Conservation (phyloP, 2,329 filamentous ascomycete genomes). For the Xylariaceae sp. region DNA sequence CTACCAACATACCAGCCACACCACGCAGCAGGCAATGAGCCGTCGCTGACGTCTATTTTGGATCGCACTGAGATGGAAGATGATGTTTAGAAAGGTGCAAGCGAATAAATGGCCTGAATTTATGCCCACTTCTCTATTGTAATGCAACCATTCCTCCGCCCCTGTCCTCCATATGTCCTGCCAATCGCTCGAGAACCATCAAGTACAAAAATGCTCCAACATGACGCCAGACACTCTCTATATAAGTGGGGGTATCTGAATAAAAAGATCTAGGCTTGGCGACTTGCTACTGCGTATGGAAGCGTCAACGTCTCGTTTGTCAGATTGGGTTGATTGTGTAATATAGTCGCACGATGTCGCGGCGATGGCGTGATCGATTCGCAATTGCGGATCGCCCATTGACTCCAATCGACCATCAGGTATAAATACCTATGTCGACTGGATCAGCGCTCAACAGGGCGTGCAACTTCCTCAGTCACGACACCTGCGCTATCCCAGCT, state of each 20-base stretch:
- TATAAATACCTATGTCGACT: background rate
- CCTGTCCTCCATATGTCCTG: background rate
- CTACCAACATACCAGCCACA: too few species aligned
- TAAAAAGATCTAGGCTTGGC: constrained; percentile 2
- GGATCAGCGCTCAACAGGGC: background rate
- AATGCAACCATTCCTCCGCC: constrained; percentile 2
- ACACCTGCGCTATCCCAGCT: constrained; percentile 31
- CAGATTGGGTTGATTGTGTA: constrained; percentile 13
- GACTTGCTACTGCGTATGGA: background rate
- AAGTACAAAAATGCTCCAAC: constrained; percentile 4
- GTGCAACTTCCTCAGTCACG: constrained; percentile 17
- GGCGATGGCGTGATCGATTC: constrained; percentile 27
- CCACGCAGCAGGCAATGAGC: too few species aligned
- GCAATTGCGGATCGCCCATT: constrained; percentile 1
- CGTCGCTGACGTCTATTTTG: too few species aligned
- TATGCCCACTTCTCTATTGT: constrained; percentile 10
- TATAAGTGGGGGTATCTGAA: constrained; percentile 11
- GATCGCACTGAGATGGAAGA: too few species aligned
- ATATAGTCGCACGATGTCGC: constrained; percentile 25
- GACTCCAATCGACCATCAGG: background rate
- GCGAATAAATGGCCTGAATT: background rate
- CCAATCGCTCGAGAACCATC: background rate
- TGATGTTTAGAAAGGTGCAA: background rate
- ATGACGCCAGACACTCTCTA: constrained; percentile 18
- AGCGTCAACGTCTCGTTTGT: constrained; percentile 2